phyloP scores from a whole-genome alignment of 1,284 basidiomycete genomes.

The Ceratorhiza oryzae-sativae region DNA sequence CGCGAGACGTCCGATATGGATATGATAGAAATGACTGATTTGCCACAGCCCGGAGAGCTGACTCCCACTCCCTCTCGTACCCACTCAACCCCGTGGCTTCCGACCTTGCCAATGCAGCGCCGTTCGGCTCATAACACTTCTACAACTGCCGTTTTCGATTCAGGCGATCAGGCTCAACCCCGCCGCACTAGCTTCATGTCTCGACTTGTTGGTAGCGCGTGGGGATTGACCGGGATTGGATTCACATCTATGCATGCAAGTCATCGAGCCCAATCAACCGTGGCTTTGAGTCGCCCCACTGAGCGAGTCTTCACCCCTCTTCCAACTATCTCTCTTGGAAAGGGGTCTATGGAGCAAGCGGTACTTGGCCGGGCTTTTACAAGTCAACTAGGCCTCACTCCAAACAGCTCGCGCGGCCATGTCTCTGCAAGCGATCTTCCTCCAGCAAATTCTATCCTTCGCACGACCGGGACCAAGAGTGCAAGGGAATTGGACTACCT shows the following conservation, averaged over 20 bases:
- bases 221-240: slow-evolving; percentile 28
- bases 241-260: slow-evolving; percentile 4
- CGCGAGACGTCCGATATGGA: background rate
- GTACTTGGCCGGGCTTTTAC: background rate
- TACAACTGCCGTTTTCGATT: slow-evolving; percentile 9
- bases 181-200: slow-evolving; percentile 23
- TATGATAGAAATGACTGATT: slow-evolving; percentile 21
- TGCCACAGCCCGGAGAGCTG: background rate
- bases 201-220: slow-evolving; percentile 22
- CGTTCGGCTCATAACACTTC: slow-evolving; percentile 1
- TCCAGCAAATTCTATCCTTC: slow-evolving; percentile 18
- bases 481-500: slow-evolving; percentile 6
- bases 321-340: slow-evolving; percentile 2
- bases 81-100: background rate
- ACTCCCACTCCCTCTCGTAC: slow-evolving; percentile 22
- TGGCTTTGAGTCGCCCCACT: background rate
- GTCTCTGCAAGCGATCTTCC: background rate
- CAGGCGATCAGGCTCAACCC: background rate
- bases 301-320: background rate
- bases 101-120: background rate
- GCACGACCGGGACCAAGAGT: slow-evolving; percentile 29
- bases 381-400: background rate
- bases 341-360: slow-evolving; percentile 14
- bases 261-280: background rate
- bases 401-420: background rate